Conservation (phyloP, 75 land plant genomes). For the Larix kaempferi region DNA sequence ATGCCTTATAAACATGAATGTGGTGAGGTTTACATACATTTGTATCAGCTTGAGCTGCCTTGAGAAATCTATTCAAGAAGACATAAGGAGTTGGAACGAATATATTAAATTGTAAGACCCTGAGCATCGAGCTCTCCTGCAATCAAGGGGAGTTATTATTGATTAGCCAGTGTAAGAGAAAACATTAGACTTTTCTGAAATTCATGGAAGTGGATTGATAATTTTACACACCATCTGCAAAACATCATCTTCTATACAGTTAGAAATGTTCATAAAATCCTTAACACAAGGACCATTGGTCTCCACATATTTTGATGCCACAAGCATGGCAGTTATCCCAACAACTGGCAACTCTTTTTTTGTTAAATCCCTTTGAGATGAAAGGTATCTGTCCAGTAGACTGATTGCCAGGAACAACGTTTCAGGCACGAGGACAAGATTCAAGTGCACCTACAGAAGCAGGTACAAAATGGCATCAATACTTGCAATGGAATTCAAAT, state of each 20-base stretch:
- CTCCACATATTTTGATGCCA: constrained; percentile 87
- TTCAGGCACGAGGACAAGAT: constrained; percentile 82
- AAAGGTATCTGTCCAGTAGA: constrained; percentile 72
- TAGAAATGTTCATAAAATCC: constrained; percentile 66
- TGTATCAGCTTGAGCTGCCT: constrained; percentile 53
- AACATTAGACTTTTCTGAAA: neutral
- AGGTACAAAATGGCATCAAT: neutral
- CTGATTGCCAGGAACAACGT: constrained; percentile 69
- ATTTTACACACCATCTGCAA: constrained; percentile 42
- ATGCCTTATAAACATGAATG: neutral
- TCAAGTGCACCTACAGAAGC: constrained; percentile 66
- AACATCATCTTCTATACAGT: constrained; percentile 56
- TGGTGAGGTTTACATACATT: constrained; percentile 18
- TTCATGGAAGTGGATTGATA: neutral
- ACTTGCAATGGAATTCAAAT: neutral
- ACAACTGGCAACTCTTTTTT: constrained; percentile 30
- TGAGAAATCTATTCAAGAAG: constrained; percentile 59
- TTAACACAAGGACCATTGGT: constrained; percentile 62
- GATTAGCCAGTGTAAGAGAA: neutral
- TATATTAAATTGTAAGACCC: constrained; percentile 55
- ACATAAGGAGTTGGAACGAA: constrained; percentile 64
- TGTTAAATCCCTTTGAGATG: constrained; percentile 28
- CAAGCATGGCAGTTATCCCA: constrained; percentile 79
- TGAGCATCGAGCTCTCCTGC: constrained; percentile 65
- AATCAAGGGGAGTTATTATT: neutral